phyloP scores from a whole-genome alignment of 2,329 filamentous ascomycete species.

The Beauveria sp. region DNA sequence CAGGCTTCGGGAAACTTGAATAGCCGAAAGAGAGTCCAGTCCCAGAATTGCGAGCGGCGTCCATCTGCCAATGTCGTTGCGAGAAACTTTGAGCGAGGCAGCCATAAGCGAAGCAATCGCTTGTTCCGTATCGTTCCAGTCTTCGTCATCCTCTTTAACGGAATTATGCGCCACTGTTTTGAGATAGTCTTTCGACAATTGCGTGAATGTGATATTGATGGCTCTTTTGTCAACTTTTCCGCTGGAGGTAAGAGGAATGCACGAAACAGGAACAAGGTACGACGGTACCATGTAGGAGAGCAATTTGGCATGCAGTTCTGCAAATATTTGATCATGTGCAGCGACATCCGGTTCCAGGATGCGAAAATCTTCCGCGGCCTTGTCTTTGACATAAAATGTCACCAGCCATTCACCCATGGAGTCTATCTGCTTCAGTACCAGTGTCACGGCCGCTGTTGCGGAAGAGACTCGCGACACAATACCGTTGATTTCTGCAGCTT shows the following conservation, averaged over 20 bases:
- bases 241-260: constrained; percentile 63
- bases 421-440: constrained; percentile 43
- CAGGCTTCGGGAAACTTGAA: constrained; percentile 56
- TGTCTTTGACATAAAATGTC: constrained; percentile 57
- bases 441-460: constrained; percentile 55
- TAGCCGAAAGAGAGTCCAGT: constrained; percentile 76
- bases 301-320: constrained; percentile 46
- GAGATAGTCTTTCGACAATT: constrained; percentile 39
- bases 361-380: constrained; percentile 20
- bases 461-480: constrained; percentile 43
- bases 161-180: constrained; percentile 22
- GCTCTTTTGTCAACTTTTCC: constrained; percentile 62
- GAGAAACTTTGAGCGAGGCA: constrained; percentile 37
- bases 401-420: constrained; percentile 47
- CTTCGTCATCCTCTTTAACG: constrained; percentile 24
- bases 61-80: constrained; percentile 47
- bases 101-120: constrained; percentile 49
- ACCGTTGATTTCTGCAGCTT: constrained; percentile 67
- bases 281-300: constrained; percentile 75
- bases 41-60: constrained; percentile 73
- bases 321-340: constrained; percentile 42
- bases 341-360: constrained; percentile 29
- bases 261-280: constrained; percentile 60
- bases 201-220: constrained; percentile 41
- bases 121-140: constrained; percentile 50